Evolutionary conservation across 2,329 filamentous ascomycete species (phyloP).

Genomic region (Hymenoscyphus occultus): DNA sequence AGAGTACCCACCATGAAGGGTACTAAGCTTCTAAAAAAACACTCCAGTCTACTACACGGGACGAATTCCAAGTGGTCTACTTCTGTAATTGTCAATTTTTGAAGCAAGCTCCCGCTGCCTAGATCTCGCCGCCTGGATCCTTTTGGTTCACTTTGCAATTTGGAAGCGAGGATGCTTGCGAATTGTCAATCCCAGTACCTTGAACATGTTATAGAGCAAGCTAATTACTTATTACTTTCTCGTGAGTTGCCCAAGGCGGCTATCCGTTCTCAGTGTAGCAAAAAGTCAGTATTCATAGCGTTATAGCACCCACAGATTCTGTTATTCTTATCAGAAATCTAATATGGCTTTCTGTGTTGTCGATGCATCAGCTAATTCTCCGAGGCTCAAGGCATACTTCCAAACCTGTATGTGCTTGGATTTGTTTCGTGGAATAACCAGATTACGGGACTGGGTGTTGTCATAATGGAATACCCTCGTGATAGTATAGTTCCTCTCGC

Average conservation of each 20-base stretch:
- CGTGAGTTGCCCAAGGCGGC: not conserved
- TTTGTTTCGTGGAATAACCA: not conserved
- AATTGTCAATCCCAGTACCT: not conserved
- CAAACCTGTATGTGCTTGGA: not conserved
- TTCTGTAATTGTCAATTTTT: not conserved
- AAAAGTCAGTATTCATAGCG: not conserved
- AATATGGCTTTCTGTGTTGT: not conserved
- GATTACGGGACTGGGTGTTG: not conserved
- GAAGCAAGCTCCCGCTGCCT: not conserved
- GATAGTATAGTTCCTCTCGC: not conserved
- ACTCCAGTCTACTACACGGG: constrained; percentile 4
- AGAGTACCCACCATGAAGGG: constrained; percentile 1
- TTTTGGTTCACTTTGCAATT: not conserved
- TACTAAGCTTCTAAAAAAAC: not conserved
- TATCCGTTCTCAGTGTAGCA: not conserved
- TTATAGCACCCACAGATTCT: not conserved
- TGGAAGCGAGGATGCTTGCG: not conserved
- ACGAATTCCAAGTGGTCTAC: constrained; percentile 8
- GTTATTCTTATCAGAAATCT: not conserved
- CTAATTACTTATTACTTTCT: not conserved
- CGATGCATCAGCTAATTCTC: not conserved
- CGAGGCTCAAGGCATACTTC: not conserved
- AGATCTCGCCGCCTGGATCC: not conserved
- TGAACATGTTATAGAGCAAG: not conserved
- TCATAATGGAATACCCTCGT: not conserved